Conservation (phyloP, 805 yeast species). For the Yamadazyma olivae region DNA sequence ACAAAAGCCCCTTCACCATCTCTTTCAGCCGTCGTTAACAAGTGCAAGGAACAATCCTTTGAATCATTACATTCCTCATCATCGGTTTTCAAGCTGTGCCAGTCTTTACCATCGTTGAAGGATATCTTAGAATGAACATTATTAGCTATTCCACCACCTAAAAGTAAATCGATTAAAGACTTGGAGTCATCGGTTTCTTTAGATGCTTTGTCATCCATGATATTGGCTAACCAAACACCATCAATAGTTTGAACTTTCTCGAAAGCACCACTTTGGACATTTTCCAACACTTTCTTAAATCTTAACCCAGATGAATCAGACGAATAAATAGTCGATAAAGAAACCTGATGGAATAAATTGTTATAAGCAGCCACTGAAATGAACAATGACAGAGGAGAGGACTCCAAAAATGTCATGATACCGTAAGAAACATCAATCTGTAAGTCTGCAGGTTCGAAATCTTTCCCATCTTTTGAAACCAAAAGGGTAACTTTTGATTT, state of each 20-base stretch:
- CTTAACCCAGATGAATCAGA: conserved; percentile 59
- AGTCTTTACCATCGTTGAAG: conserved; percentile 51
- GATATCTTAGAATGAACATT: conserved; percentile 38
- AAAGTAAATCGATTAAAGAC: conserved; percentile 23
- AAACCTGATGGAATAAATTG: conserved; percentile 7
- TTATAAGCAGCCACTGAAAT: conserved; percentile 15
- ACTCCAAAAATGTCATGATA: conserved; percentile 34
- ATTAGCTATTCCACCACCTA: conserved; percentile 16
- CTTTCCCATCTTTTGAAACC: conserved; percentile 46
- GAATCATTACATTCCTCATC: conserved; percentile 42
- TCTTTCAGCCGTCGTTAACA: conserved; percentile 27
- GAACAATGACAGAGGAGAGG: conserved; percentile 34
- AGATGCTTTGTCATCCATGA: conserved; percentile 15
- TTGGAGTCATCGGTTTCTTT: conserved; percentile 14
- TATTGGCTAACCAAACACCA: conserved; percentile 59
- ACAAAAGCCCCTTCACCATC: conserved; percentile 42
- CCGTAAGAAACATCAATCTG: conserved; percentile 36
- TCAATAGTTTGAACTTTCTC: conserved; percentile 51
- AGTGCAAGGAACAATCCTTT: conserved; percentile 49
- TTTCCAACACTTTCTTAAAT: conserved; percentile 43
- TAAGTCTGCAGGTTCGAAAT: conserved; percentile 39
- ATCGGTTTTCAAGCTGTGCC: conserved; percentile 47
- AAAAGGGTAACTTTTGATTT: conserved; percentile 37
- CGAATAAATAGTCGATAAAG: conserved; percentile 38
- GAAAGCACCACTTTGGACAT: conserved; percentile 40